Conservation (phyloP, 768 basidiomycete species). For the Termitomyces sp. region DNA sequence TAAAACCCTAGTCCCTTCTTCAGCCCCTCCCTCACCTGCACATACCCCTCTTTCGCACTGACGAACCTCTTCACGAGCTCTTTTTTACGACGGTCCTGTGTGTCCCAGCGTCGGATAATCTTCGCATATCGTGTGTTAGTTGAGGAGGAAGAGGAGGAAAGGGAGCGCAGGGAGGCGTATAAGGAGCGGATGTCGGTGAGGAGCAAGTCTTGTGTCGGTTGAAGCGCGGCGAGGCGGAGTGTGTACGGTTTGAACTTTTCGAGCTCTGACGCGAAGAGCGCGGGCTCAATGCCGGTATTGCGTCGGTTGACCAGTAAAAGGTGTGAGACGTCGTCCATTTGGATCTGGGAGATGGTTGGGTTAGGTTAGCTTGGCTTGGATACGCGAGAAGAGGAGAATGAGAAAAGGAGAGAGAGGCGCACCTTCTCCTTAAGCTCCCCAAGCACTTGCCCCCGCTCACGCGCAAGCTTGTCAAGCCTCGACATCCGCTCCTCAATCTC, state of each 20-base stretch:
- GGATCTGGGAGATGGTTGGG: slow-evolving; percentile 53
- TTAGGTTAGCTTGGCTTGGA: background rate
- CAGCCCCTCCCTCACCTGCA: slow-evolving; percentile 82
- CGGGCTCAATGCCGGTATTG: slow-evolving; percentile 76
- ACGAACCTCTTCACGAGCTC: slow-evolving; percentile 55
- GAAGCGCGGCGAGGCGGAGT: slow-evolving; percentile 71
- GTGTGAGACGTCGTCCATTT: slow-evolving; percentile 95
- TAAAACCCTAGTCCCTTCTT: slow-evolving; percentile 91
- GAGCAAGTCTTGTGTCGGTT: slow-evolving; percentile 70
- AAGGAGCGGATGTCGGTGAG: slow-evolving; percentile 72
- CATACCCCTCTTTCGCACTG: slow-evolving; percentile 77
- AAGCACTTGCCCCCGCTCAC: slow-evolving; percentile 81
- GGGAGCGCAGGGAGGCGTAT: slow-evolving; percentile 71
- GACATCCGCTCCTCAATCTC: slow-evolving; percentile 80
- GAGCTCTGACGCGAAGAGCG: slow-evolving; percentile 88
- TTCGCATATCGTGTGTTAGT: background rate
- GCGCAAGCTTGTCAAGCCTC: slow-evolving; percentile 75
- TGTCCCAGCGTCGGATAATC: background rate
- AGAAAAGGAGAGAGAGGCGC: background rate
- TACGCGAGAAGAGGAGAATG: too few relatives aligned
- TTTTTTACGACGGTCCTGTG: background rate
- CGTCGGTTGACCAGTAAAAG: slow-evolving; percentile 88
- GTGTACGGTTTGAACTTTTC: slow-evolving; percentile 96
- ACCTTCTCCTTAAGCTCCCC: slow-evolving; percentile 98
- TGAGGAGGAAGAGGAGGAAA: slow-evolving; percentile 40